Evolutionary conservation across 768 basidiomycete genomes (phyloP), one percentile per base, ranked within the genome.

Genomic region (Amanita inopinata): DNA sequence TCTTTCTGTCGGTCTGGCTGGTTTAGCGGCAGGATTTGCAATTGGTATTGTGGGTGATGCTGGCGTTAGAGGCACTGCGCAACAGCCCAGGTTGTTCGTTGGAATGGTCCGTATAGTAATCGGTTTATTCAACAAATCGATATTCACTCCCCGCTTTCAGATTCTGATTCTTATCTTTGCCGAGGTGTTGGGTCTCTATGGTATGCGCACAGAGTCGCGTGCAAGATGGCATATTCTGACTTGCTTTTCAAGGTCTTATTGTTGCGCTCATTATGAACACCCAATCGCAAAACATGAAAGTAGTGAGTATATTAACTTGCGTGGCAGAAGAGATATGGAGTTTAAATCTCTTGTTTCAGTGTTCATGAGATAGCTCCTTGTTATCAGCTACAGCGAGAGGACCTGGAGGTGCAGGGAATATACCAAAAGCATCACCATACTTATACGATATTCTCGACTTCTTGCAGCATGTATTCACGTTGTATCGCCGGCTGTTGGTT

Each of bases 21-120:
- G 94, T 73, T 77, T 99, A 27, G 88, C 92, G 38, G 94, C 94
- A 47, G 96, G 96, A 38, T 94, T 97, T 52, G 96, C 96, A 48
- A 83, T 99, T 57, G 96, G 96, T 45, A 97, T 98, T 58, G 96
- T 98, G 45, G 96, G 96, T 59, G 96, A 99, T 60, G 93, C 94
- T 47, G 94, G 96, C 73, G 96, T 98, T 20, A 74, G 96, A 34
- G 96, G 94, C 46, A 96, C 93, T 40, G 94, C 93, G 34, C 94
- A 97, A 63, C 93, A 98, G 66, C 89, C 91, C 39, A 70, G 88
- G 54, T 70, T 96, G 52, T 94, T 84, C 64, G 91, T 96, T 54
- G 87, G 89, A 58, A 97, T 94, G 92, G 86, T 83, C 15, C 4
- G 77, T 57, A 17, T 23, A 38, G 22, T 35, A 2, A 33, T 9